A percentile compares a stretch with the other conserved stretches of the same genome.
phyloP scores from a whole-genome alignment of 495 filamentous ascomycete genomes.

The Lophium mytilinum region DNA sequence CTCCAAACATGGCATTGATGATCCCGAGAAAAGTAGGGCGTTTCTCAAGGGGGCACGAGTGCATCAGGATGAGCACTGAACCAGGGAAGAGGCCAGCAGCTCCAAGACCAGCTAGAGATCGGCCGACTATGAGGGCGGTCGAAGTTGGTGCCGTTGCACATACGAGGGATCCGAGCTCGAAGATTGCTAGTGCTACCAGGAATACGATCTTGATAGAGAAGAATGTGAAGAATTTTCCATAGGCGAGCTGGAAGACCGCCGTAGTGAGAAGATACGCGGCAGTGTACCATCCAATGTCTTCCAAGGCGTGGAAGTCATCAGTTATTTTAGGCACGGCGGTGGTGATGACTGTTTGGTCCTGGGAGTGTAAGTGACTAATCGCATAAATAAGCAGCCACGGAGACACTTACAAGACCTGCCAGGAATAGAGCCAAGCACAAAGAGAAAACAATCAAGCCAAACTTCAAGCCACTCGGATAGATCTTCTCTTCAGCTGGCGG shows the following conservation, averaged over 20 bases:
- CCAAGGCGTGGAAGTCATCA: slow-evolving; percentile 39
- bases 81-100: slow-evolving; percentile 12
- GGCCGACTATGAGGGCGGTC: slow-evolving; percentile 40
- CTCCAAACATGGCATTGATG: slow-evolving; percentile 68
- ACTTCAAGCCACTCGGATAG: not conserved
- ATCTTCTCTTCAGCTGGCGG: not conserved
- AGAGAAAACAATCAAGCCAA: not conserved
- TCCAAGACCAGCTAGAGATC: slow-evolving; percentile 36
- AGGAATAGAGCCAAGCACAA: not conserved
- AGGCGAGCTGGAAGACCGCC: slow-evolving; percentile 45
- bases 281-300: slow-evolving; percentile 49
- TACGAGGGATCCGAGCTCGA: slow-evolving; percentile 39
- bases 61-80: slow-evolving; percentile 3
- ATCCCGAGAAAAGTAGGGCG: slow-evolving; percentile 38
- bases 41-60: slow-evolving; percentile 1
- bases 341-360: slow-evolving; percentile 26
- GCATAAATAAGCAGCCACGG: not conserved
- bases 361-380: not conserved
- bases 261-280: slow-evolving; percentile 48
- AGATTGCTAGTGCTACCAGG: slow-evolving; percentile 28
- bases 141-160: slow-evolving; percentile 40
- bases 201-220: slow-evolving; percentile 9
- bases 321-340: slow-evolving; percentile 47
- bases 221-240: slow-evolving; percentile 46
- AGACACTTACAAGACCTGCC: not conserved